phyloP scores from a whole-genome alignment of 1,139 yeast genomes.

The Hanseniaspora gamundiae region DNA sequence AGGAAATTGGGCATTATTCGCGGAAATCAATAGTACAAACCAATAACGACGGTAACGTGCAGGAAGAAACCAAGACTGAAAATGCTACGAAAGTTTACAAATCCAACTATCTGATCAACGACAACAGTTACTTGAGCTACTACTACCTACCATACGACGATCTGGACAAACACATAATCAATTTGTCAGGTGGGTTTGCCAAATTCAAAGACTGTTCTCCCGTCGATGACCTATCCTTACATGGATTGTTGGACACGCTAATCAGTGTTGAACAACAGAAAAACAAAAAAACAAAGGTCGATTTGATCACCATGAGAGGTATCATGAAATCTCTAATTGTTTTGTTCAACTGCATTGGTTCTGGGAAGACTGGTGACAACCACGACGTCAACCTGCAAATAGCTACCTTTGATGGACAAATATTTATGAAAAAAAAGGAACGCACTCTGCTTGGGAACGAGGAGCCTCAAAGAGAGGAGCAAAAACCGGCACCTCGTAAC shows the following conservation, averaged over 20 bases:
- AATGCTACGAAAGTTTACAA: not conserved
- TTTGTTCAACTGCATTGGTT: slow-evolving; percentile 22
- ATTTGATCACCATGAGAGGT: slow-evolving; percentile 77
- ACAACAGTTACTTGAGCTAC: slow-evolving; percentile 44
- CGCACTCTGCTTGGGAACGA: no score
- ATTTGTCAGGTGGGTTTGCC: slow-evolving; percentile 51
- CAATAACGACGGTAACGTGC: not conserved
- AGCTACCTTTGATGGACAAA: slow-evolving; percentile 63
- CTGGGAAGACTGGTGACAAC: slow-evolving; percentile 1
- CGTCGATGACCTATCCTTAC: slow-evolving; percentile 26
- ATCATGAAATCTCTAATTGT: slow-evolving; percentile 41
- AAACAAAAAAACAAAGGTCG: slow-evolving; percentile 39
- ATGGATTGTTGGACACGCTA: slow-evolving; percentile 45
- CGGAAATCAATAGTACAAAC: slow-evolving; percentile 9
- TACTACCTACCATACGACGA: slow-evolving; percentile 68
- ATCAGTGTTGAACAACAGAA: slow-evolving; percentile 40
- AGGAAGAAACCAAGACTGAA: not conserved
- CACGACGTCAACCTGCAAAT: slow-evolving; percentile 37
- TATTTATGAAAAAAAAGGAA: slow-evolving; percentile 62
- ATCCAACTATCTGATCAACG: slow-evolving; percentile 26
- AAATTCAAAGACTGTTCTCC: slow-evolving; percentile 32
- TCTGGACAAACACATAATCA: slow-evolving; percentile 37
- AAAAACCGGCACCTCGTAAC: slow-evolving; percentile 8
- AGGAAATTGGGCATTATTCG: slow-evolving; percentile 20
- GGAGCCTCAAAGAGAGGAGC: slow-evolving; percentile 14